Evolutionary conservation across 306 rosid species (phyloP), one percentile per base, ranked within the genome.

Genomic region (Quercus wislizeni): DNA sequence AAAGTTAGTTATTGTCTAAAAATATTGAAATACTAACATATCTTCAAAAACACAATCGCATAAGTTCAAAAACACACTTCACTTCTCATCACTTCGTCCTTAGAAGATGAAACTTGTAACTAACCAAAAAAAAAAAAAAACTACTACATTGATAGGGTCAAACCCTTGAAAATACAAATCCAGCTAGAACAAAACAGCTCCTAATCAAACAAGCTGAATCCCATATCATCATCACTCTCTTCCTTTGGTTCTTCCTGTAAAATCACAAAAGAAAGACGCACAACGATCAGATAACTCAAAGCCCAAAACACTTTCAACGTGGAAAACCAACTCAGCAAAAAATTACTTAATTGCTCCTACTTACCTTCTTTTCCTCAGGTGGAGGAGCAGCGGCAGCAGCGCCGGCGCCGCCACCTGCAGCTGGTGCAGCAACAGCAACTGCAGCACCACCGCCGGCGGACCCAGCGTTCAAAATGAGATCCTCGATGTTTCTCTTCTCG

Each of bases 151-250:
- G 78, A 55, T 25, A 43, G 33, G 62, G 23, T 5, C 57, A 76
- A 55, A 31, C 59, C 70, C 72, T 38, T 33, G 30, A 63, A 10
- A 55, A 73, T 54, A 74, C 41, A 25, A 38, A 31, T 54, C 77
- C 55, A 87, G 75, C 21, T 23, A 5, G 56, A 51, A 74, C 68
- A 61, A 69, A 7, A 55, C 30, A 67, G 38, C 38, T 35, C 83
- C 89, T 90, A 92, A 64, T 92, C 97, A 2, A 92, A 92, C 86
- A 92, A 78, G 81, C 90, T 63, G 77, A 92, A 87, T 51, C 97
- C 97, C 94, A 92, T 85, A 31, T 92, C 97, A 0, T 90, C 97
- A 0, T 92, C 97, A 71, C 97, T 92, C 73, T 90, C 97, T 81
- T 92, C 94, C 82, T 87, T 75, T 5, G 94, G 82, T 23, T 92